Percentiles rank a stretch among this genome's conserved stretches.
phyloP scores from a whole-genome alignment of 805 yeast species.

The Candida cerambycidarum region DNA sequence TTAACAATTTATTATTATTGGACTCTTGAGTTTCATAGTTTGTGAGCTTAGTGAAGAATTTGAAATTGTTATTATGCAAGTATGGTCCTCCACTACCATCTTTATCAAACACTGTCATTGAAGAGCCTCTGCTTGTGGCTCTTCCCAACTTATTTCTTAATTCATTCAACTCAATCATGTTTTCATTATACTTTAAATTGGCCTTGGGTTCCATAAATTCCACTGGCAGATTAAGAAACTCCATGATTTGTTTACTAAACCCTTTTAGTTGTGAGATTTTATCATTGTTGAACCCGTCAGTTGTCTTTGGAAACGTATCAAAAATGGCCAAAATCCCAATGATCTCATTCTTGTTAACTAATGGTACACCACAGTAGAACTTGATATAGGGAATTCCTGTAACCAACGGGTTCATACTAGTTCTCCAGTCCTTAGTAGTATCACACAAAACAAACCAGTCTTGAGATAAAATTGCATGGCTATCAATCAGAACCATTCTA shows the following conservation, averaged over 20 bases:
- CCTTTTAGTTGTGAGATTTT: conserved; percentile 36
- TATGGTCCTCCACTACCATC: conserved; percentile 69
- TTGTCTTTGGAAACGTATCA: conserved; percentile 45
- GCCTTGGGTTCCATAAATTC: not conserved
- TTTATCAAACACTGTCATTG: conserved; percentile 52
- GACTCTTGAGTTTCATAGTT: conserved; percentile 13
- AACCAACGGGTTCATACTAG: conserved; percentile 60
- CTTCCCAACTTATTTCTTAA: conserved; percentile 47
- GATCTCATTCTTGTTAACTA: conserved; percentile 35
- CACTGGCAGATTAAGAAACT: conserved; percentile 36
- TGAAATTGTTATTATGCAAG: conserved; percentile 46
- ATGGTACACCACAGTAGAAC: conserved; percentile 67
- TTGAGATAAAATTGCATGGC: conserved; percentile 62
- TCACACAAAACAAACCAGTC: conserved; percentile 56
- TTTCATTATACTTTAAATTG: conserved; percentile 13
- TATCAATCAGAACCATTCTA: conserved; percentile 60
- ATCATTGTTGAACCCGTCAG: conserved; percentile 27
- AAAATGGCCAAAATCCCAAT: conserved; percentile 63
- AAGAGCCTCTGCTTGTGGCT: conserved; percentile 49
- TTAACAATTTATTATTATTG: conserved; percentile 26
- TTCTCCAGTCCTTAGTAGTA: conserved; percentile 72
- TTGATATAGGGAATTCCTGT: conserved; percentile 57
- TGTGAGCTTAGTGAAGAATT: conserved; percentile 24
- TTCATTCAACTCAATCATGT: conserved; percentile 27
- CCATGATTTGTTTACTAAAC: conserved; percentile 43